These are phyloP conservation scores for Physaria fendleri DNA, from an alignment of 345 rosid genomes.

Conservation along the genomic window DNA sequence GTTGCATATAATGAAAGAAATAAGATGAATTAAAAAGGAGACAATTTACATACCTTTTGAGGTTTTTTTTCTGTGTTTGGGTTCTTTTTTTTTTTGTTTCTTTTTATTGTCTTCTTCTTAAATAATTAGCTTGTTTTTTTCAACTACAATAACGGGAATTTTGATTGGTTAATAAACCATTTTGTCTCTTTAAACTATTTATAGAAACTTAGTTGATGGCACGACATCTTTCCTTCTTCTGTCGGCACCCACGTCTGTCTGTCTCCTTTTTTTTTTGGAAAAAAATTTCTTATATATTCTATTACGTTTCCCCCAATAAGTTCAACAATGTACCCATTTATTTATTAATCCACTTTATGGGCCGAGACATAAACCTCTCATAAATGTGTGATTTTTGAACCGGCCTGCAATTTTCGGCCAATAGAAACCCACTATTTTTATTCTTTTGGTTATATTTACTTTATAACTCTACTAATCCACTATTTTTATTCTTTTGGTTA, in stretches of 20 bases:
- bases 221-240: slow-evolving; percentile 22
- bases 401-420: no score
- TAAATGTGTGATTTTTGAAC: no score
- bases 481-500: no score
- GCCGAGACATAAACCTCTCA: no score
- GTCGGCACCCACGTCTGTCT: slow-evolving; percentile 29
- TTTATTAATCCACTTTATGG: no score
- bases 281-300: background rate
- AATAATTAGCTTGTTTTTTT: slow-evolving; percentile 1
- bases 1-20: background rate
- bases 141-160: slow-evolving; percentile 21
- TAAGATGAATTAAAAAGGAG: background rate
- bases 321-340: no score
- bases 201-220: slow-evolving; percentile 31
- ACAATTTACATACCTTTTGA: slow-evolving; percentile 7
- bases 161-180: slow-evolving; percentile 26
- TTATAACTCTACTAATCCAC: no score
- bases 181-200: slow-evolving; percentile 20
- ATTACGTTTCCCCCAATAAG: background rate
- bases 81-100: slow-evolving; percentile 2
- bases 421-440: no score
- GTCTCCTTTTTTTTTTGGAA: background rate
- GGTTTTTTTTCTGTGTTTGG: slow-evolving; percentile 9
- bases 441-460: no score
- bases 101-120: slow-evolving; percentile 13